phyloP scores from a whole-genome alignment of 2,329 filamentous ascomycete genomes.

The Aspergillus sojae region DNA sequence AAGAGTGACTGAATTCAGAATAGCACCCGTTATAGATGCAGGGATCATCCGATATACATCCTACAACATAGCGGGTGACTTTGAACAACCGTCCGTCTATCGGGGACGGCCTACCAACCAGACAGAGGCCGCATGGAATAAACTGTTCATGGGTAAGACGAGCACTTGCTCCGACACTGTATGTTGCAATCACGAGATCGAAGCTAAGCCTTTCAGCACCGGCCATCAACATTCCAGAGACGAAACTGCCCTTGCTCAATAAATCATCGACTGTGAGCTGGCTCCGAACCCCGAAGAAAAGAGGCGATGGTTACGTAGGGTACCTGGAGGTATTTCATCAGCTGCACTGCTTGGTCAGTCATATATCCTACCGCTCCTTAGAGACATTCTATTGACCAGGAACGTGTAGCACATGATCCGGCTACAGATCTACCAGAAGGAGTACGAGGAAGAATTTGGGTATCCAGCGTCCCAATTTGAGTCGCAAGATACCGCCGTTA shows the following conservation, averaged over 20 bases:
- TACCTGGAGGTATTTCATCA: background rate
- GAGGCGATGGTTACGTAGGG: background rate
- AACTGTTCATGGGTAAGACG: background rate
- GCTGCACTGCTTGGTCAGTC: background rate
- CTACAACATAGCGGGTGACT: background rate
- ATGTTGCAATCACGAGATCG: background rate
- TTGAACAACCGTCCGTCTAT: background rate
- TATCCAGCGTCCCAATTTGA: background rate
- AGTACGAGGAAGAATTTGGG: background rate
- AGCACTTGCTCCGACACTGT: background rate
- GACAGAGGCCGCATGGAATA: background rate
- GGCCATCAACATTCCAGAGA: background rate
- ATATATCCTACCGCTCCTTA: background rate
- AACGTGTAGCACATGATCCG: background rate
- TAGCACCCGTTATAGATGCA: background rate
- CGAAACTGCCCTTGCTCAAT: background rate
- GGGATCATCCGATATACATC: background rate
- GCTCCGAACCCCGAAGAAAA: background rate
- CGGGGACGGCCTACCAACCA: background rate
- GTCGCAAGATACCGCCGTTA: background rate
- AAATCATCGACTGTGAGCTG: background rate
- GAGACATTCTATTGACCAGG: background rate
- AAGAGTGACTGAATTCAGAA: background rate
- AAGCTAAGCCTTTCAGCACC: background rate
- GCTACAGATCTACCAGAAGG: background rate